Base-by-base conservation (phyloP, 805 yeast genomes). In the Metschnikowia shivogae region DNA sequence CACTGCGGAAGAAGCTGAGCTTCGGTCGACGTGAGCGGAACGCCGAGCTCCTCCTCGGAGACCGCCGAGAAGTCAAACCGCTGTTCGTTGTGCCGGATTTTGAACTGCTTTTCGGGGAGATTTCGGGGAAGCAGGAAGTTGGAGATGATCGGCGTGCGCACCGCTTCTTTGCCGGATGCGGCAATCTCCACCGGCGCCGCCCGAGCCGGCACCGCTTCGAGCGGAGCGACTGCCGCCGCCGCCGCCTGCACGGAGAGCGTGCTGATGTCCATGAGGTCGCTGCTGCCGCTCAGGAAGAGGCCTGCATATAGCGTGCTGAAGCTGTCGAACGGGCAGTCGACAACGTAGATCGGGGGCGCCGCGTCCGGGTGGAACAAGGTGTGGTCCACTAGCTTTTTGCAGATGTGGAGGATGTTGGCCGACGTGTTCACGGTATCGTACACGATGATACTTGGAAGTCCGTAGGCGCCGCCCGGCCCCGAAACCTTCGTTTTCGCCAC, bases 1-100 rank as follows among this genome's bases (percentile, higher is more conserved):
- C 58, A 55, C n/a, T 33, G 31, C n/a, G 58, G 58, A 1, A 55
- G 42, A 10, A 30, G 39, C 13, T 34, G 34, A 2, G 38, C 12
- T 9, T 49, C 51, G 9, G 55, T 30, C 3, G 48, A 30, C 1
- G 45, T 30, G 26, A 50, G 46, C 2, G 45, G 29, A 10, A 32
- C 39, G 9, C 30, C 39, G 22, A 45, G 45, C 19, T 50, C 53
- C n/a, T 35, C 36, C 29, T 45, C 36, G 11, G 46, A 44, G 4
- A 37, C 42, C 14, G 33, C 34, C 8, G 45, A 39, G 14, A 44
- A 43, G 34, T 50, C 54, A 9, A 62, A 38, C 46, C 65, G 47
- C 54, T 82, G 86, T 56, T 82, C 87, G 48, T 80, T 78, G 43
- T 71, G 75, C 44, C 68, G 73, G 29, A 77, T 63, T 39, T 65